phyloP scores from a whole-genome alignment of 106 monocot species.

The Dendrobium officinale region DNA sequence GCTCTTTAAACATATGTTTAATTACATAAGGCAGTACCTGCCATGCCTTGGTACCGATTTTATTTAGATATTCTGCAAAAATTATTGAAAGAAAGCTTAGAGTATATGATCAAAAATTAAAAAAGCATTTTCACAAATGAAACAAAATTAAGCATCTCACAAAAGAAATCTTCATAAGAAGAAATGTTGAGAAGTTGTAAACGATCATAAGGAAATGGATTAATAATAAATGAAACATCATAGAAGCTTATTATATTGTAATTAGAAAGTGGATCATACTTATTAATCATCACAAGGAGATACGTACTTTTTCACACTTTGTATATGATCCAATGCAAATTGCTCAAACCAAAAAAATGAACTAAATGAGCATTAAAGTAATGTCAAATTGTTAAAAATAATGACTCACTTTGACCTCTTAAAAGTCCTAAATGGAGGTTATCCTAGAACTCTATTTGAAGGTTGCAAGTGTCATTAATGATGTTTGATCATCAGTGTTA shows the following conservation, averaged over 20 bases:
- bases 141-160: neutral
- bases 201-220: neutral
- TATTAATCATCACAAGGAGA: neutral
- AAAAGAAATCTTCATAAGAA: neutral
- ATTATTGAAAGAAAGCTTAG: neutral
- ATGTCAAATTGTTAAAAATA: neutral
- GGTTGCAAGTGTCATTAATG: no score
- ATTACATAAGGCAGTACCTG: slow-evolving; percentile 41
- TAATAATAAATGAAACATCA: neutral
- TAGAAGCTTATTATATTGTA: neutral
- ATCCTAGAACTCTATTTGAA: no score
- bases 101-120: neutral
- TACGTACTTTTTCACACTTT: neutral
- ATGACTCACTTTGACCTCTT: no score
- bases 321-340: neutral
- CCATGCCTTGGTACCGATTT: slow-evolving; percentile 75
- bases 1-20: neutral
- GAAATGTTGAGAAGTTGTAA: neutral
- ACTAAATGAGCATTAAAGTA: neutral
- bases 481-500: no score
- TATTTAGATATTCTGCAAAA: slow-evolving; percentile 64
- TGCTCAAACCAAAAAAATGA: neutral
- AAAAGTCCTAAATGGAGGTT: no score
- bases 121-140: neutral
- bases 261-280: neutral